These are phyloP conservation scores for Trypanosomatidae sp. DNA, from an alignment of 208 protist genomes.

Conservation along the genomic window DNA sequence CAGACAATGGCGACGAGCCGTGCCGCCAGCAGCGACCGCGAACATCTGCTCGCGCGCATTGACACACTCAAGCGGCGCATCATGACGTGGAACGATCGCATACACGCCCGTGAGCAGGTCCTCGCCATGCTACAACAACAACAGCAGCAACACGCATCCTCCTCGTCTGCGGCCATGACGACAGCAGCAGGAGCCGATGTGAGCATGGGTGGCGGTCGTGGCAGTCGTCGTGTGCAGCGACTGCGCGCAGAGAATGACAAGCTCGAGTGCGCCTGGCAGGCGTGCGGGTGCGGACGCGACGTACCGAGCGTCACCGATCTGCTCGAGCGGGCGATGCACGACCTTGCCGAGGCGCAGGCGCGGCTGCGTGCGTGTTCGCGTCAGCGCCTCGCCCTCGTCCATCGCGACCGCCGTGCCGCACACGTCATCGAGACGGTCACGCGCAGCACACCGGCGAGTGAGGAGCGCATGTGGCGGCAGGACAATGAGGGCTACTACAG, in stretches of 20 bases:
- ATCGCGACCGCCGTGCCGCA: slow-evolving; percentile 42
- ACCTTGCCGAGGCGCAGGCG: slow-evolving; percentile 21
- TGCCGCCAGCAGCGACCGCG: no score
- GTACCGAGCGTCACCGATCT: slow-evolving; percentile 8
- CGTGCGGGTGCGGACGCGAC: slow-evolving; percentile 9
- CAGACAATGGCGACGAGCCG: no score
- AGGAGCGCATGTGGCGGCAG: slow-evolving; percentile 31
- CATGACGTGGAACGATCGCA: no score
- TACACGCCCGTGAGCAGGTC: no score
- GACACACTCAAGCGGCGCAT: no score
- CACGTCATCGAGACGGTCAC: slow-evolving; percentile 45
- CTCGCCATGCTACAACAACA: no score
- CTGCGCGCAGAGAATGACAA: slow-evolving; percentile 17
- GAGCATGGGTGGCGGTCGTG: no score
- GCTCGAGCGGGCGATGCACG: slow-evolving; percentile 20
- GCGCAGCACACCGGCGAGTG: slow-evolving; percentile 12
- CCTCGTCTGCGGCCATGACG: no score
- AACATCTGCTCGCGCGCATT: no score
- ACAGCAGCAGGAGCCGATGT: no score
- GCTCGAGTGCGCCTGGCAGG: slow-evolving; percentile 11
- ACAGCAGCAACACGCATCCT: no score
- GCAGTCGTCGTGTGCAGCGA: no score
- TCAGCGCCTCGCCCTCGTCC: slow-evolving; percentile 18
- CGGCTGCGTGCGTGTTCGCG: slow-evolving; percentile 23
- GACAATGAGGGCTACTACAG: slow-evolving; percentile 58